These are phyloP conservation scores for Colletotrichum euphorbiae DNA, from an alignment of 2,329 filamentous ascomycete species.

Conservation along the genomic window DNA sequence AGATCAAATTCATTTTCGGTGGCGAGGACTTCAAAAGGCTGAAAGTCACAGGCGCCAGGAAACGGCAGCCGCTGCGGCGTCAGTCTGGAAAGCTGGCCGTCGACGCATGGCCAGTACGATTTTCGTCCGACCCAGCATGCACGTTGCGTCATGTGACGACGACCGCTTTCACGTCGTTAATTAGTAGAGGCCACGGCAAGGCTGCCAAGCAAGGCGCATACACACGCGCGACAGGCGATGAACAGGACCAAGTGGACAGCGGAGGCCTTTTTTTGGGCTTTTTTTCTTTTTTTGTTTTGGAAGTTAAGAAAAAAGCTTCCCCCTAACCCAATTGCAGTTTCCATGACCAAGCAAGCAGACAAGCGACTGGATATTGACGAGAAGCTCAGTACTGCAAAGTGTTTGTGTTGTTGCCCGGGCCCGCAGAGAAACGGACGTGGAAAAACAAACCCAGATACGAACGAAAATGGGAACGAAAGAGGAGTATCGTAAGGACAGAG, in stretches of 20 bases:
- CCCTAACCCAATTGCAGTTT: no score
- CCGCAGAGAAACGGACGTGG: no score
- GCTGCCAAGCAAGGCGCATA: background rate
- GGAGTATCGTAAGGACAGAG: background rate
- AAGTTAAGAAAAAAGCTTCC: no score
- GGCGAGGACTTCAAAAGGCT: background rate
- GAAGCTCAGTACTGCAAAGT: background rate
- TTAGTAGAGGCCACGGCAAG: constrained; percentile 19
- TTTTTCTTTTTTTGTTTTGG: no score
- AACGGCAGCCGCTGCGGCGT: background rate
- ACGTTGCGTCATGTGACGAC: constrained; percentile 34
- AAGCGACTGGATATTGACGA: no score
- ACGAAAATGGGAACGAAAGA: background rate
- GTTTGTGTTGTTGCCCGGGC: background rate
- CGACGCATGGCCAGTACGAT: constrained; percentile 22
- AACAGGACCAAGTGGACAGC: background rate
- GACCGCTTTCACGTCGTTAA: constrained; percentile 13
- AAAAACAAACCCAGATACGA: background rate
- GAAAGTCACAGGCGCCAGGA: background rate
- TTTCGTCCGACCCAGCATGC: constrained; percentile 31
- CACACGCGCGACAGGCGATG: background rate
- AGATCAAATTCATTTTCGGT: background rate
- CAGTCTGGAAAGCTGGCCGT: constrained; percentile 16
- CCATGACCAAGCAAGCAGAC: background rate
- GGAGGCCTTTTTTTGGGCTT: background rate